Base-by-base conservation (phyloP, 2,329 filamentous ascomycete species). In the Aspergillus melleus region DNA sequence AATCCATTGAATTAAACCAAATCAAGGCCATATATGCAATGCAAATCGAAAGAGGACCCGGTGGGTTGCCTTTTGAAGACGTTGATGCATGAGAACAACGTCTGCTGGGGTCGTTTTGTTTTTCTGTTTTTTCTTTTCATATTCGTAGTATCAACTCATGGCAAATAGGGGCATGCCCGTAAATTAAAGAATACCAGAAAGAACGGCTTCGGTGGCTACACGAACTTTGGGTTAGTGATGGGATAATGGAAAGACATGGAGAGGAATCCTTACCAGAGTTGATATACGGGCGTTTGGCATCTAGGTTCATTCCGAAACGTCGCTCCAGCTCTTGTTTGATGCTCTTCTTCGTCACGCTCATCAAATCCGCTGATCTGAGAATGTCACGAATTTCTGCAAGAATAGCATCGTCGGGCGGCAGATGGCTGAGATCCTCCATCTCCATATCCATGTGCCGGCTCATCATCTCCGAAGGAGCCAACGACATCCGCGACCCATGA, bases 281-380 rank as follows among this genome's bases (percentile, higher is more conserved):
- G 74, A 99, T 98, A 77, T 97, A 99, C 59, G 91, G 87, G 77
- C 93, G 89, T 84, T 91, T 96, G 56, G 88, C 83, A 74, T 98
- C 93, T 60, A 99, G 84, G 60, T 88, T 86, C 64, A 96, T 88
- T 62, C 90, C 91, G 72, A 99, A 99, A 63, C 93, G 86, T 71
- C 88, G 87, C 83, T 99, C 95, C 59, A 99, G 80, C 80, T 99
- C 95, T 67, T 86, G 80, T 84, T 98, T 98, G 78, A 99, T 90
- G 69, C 90, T 92, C 86, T 99, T 99, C 87, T 99, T 99, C 66
- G 95, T 99, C 49, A 99, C 91, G 4, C 87, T 93, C 95, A 99
- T 99, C 72, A 99, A 80, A 78, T 99, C 95, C 2, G 92, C 93
- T 12, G 90, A 96, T 68, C 88, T 86, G 63, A 99, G 81, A 64